Conservation (phyloP, 495 filamentous ascomycete genomes). For the Penicillium longicatenatum region DNA sequence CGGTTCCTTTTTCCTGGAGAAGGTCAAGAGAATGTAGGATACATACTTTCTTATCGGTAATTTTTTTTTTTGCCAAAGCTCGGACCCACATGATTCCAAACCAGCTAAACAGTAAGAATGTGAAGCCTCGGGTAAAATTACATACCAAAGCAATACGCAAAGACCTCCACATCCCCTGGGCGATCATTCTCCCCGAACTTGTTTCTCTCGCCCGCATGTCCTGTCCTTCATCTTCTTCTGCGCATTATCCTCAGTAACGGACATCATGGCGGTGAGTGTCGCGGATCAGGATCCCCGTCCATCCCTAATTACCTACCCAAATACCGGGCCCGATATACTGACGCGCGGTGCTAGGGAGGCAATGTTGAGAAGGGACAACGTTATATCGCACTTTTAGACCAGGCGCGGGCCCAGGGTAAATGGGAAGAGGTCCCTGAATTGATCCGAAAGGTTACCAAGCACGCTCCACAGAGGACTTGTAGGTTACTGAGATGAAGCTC, state of each 20-base stretch:
- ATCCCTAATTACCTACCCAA: not conserved
- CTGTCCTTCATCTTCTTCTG: slow-evolving; percentile 25
- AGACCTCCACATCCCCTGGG: slow-evolving; percentile 25
- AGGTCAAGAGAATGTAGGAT: slow-evolving; percentile 7
- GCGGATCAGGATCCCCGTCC: not conserved
- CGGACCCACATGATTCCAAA: slow-evolving; percentile 18
- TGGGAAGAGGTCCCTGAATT: slow-evolving; percentile 92
- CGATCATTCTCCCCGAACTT: slow-evolving; percentile 20
- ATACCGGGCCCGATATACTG: slow-evolving; percentile 15
- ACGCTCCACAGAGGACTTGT: slow-evolving; percentile 87
- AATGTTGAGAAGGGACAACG: slow-evolving; percentile 69
- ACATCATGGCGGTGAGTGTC: slow-evolving; percentile 44
- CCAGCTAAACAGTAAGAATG: slow-evolving; percentile 12
- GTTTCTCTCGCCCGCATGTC: slow-evolving; percentile 7
- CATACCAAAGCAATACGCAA: slow-evolving; percentile 16
- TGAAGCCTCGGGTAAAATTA: slow-evolving; percentile 39
- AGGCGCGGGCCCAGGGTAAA: slow-evolving; percentile 80
- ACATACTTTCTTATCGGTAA: slow-evolving; percentile 21
- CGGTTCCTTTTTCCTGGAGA: slow-evolving; percentile 5
- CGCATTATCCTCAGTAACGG: slow-evolving; percentile 15
- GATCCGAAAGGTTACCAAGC: slow-evolving; percentile 87
- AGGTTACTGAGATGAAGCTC: slow-evolving; percentile 22
- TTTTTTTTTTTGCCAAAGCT: slow-evolving; percentile 25
- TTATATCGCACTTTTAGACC: slow-evolving; percentile 79
- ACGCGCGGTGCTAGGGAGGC: slow-evolving; percentile 41